phyloP scores from a whole-genome alignment of 441 rosid species.

The Macaranga tanarius region DNA sequence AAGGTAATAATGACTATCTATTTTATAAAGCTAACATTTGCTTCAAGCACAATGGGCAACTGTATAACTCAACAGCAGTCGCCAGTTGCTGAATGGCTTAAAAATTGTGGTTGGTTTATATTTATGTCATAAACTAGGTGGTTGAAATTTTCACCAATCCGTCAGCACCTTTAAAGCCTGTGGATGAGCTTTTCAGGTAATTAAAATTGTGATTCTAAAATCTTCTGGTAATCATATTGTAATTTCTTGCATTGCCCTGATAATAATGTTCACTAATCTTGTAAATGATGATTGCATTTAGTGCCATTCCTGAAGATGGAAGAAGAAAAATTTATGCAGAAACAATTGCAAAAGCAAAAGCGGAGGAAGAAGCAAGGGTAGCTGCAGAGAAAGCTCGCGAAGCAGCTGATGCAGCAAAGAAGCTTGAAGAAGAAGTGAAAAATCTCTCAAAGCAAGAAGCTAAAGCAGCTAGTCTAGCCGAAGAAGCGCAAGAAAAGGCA shows the following conservation, averaged over 20 bases:
- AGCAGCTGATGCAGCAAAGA: constrained; percentile 53
- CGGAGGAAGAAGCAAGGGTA: constrained; percentile 57
- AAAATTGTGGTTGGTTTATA: not conserved
- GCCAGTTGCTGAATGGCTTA: not conserved
- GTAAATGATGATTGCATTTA: constrained; percentile 22
- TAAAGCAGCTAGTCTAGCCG: constrained; percentile 49
- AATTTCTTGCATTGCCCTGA: not conserved
- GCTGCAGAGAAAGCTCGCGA: constrained; percentile 62
- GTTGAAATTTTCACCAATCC: constrained; percentile 77
- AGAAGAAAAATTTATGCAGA: constrained; percentile 78
- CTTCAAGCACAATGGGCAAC: too few species aligned
- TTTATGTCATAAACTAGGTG: constrained; percentile 44
- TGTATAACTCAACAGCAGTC: not conserved
- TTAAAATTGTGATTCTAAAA: not conserved
- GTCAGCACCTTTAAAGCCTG: constrained; percentile 58
- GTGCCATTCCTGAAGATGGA: constrained; percentile 82
- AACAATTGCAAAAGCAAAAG: constrained; percentile 59
- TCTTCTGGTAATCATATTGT: not conserved
- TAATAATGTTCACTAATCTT: not conserved
- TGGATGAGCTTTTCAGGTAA: constrained; percentile 84
- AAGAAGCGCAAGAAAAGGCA: constrained; percentile 62
- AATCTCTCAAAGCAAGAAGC: constrained; percentile 60
- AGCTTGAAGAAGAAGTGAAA: constrained; percentile 49
- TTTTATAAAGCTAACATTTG: not conserved
- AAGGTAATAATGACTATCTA: constrained; percentile 47